Evolutionary conservation across 345 rosid genomes (phyloP).

Genomic region (Gossypium ekmanianum): DNA sequence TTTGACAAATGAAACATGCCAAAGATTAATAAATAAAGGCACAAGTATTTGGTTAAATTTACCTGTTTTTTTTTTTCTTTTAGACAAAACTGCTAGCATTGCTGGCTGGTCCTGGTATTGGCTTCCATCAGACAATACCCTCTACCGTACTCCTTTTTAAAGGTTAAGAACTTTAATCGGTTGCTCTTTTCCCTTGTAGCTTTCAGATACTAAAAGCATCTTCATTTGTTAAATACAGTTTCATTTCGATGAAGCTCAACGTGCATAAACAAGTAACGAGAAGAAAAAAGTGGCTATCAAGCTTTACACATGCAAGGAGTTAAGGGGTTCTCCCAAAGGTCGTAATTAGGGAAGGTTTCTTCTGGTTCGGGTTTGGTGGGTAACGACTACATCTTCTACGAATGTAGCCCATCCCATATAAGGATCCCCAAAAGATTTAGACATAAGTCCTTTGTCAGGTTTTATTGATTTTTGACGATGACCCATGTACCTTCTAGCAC

Average conservation of each 20-base stretch:
- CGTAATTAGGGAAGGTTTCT: slow-evolving; percentile 97
- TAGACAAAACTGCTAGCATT: neutral
- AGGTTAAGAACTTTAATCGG: neutral
- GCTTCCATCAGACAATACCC: neutral
- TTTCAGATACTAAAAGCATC: slow-evolving; percentile 12
- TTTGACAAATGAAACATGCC: neutral
- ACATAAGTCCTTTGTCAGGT: slow-evolving; percentile 98
- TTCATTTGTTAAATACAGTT: slow-evolving; percentile 12
- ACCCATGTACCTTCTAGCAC: slow-evolving; percentile 95
- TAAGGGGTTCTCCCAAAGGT: slow-evolving; percentile 97
- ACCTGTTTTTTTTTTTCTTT: neutral
- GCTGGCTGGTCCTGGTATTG: neutral
- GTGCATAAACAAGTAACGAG: slow-evolving; percentile 12
- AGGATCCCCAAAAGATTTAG: slow-evolving; percentile 97
- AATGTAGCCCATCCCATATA: slow-evolving; percentile 98
- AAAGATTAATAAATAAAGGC: neutral
- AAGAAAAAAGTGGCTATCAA: slow-evolving; percentile 29
- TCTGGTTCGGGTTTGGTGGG: slow-evolving; percentile 98
- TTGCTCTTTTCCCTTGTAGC: neutral
- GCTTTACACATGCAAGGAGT: slow-evolving; percentile 99
- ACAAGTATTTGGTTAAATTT: neutral
- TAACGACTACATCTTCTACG: slow-evolving; percentile 89
- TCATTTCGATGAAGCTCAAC: slow-evolving; percentile 16
- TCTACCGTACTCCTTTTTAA: neutral
- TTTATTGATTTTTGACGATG: slow-evolving; percentile 93